Evolutionary conservation across 176 grass and related monocot genomes (phyloP).

Genomic region (Guadua angustifolia): DNA sequence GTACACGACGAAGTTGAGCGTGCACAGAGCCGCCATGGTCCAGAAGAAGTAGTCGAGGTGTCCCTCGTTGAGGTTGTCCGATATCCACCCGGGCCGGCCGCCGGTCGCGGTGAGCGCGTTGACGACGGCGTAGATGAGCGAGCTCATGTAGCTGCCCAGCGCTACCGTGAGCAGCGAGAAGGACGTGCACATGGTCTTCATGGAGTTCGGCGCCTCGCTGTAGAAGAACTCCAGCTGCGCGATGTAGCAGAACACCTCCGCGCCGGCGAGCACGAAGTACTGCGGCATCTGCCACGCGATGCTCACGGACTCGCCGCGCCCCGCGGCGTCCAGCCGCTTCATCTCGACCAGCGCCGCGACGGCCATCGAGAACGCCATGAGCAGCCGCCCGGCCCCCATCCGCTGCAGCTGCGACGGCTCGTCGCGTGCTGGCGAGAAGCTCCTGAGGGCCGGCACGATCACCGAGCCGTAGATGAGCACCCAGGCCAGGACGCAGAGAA

Average conservation of each 20-base stretch:
- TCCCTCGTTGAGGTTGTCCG: slow-evolving; percentile 64
- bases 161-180: slow-evolving; percentile 65
- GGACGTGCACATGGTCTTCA: slow-evolving; percentile 77
- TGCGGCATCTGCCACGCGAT: slow-evolving; percentile 82
- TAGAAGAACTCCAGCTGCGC: slow-evolving; percentile 88
- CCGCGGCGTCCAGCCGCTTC: slow-evolving; percentile 43
- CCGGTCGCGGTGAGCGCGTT: slow-evolving; percentile 35
- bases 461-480: slow-evolving; percentile 55
- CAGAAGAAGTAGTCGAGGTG: slow-evolving; percentile 77
- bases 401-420: slow-evolving; percentile 66
- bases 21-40: slow-evolving; percentile 50
- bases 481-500: slow-evolving; percentile 54
- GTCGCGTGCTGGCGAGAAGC: slow-evolving; percentile 1
- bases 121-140: slow-evolving; percentile 59
- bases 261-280: slow-evolving; percentile 60
- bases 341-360: slow-evolving; percentile 59
- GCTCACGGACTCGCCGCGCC: slow-evolving; percentile 37
- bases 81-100: slow-evolving; percentile 59
- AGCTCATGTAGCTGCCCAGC: slow-evolving; percentile 73
- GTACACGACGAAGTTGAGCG: slow-evolving; percentile 64
- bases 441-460: slow-evolving; percentile 39
- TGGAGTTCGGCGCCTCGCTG: slow-evolving; percentile 68
- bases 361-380: slow-evolving; percentile 63
- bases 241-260: slow-evolving; percentile 71
- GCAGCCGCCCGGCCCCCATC: slow-evolving; percentile 64